phyloP scores from a whole-genome alignment of 768 basidiomycete species.

The Collybia sordida region DNA sequence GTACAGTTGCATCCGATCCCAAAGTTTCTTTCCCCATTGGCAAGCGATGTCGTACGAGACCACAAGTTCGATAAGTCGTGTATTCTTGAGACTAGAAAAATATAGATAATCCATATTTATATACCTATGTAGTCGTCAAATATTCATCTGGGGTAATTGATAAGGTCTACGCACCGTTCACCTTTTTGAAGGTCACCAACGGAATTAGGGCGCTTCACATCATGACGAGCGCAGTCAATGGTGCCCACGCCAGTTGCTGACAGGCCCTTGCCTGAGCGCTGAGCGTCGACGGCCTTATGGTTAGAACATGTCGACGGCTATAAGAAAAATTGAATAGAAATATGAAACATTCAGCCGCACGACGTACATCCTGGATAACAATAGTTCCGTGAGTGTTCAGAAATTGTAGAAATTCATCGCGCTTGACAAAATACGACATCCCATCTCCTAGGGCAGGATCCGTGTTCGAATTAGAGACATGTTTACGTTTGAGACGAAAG shows the following conservation, averaged over 20 bases:
- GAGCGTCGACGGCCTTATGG: slow-evolving; percentile 17
- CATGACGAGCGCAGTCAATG: slow-evolving; percentile 25
- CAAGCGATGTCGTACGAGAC: slow-evolving; percentile 33
- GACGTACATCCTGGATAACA: slow-evolving; percentile 5
- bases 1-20: slow-evolving; percentile 7
- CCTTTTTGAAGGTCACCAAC: slow-evolving; percentile 27
- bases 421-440: slow-evolving; percentile 12
- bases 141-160: no score
- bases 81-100: slow-evolving; percentile 14
- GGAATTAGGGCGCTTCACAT: slow-evolving; percentile 19
- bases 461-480: slow-evolving; percentile 3
- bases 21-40: slow-evolving; percentile 26
- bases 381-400: slow-evolving; percentile 9
- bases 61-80: slow-evolving; percentile 10
- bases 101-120: slow-evolving; percentile 36
- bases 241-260: slow-evolving; percentile 22
- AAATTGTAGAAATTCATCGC: slow-evolving; percentile 19
- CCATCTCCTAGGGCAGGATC: slow-evolving; percentile 13
- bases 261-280: slow-evolving; percentile 13
- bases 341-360: slow-evolving; percentile 18
- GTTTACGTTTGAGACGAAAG: slow-evolving; percentile 8
- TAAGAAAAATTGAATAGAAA: background rate
- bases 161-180: slow-evolving; percentile 26
- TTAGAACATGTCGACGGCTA: slow-evolving; percentile 19
- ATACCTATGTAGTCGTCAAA: slow-evolving; percentile 19